These are phyloP conservation scores for Ananas comosus DNA, from an alignment of 176 grass and related monocot genomes.

Conservation along the genomic window DNA sequence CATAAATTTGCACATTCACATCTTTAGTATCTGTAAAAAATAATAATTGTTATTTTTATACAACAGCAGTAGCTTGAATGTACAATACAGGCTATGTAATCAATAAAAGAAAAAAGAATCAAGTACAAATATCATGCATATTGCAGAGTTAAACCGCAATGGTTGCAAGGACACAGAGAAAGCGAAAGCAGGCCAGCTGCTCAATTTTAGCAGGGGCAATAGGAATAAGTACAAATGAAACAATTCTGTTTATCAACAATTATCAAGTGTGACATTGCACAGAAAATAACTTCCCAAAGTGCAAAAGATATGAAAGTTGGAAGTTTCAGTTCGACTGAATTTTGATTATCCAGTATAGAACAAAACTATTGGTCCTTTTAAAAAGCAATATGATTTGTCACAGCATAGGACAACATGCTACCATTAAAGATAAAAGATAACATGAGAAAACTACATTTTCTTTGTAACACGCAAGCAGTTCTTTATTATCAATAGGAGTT, in stretches of 20 bases:
- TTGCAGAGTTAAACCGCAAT: not conserved
- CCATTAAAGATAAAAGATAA: not conserved
- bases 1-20: slow-evolving; percentile 18
- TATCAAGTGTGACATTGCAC: too few species aligned
- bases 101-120: not conserved
- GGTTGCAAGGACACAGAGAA: not conserved
- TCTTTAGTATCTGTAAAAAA: not conserved
- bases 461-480: not conserved
- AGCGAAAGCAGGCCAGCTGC: not conserved
- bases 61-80: not conserved
- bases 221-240: not conserved
- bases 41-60: not conserved
- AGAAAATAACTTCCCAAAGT: not conserved
- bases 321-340: not conserved
- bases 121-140: not conserved
- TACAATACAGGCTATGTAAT: not conserved
- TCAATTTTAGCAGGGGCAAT: not conserved
- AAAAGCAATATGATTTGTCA: not conserved
- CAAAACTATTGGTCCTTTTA: not conserved
- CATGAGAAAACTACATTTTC: not conserved
- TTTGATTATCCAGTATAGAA: not conserved
- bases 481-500: too few species aligned
- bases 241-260: too few species aligned
- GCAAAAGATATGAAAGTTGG: not conserved
- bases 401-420: not conserved